These are phyloP conservation scores for Saccharomycopsis fibuligera DNA, from an alignment of 805 yeast genomes.

Conservation along the genomic window DNA sequence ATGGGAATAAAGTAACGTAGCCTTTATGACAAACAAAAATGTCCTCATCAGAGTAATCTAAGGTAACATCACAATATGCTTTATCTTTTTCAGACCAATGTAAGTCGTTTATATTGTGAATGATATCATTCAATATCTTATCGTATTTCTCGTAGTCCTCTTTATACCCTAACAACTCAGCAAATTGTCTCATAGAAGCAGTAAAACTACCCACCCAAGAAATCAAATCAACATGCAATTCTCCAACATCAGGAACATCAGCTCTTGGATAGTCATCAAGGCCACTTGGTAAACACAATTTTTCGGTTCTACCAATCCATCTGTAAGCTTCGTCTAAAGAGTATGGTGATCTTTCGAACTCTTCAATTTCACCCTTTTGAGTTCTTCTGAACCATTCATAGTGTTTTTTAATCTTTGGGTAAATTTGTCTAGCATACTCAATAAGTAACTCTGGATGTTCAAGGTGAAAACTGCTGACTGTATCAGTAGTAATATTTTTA, in stretches of 20 bases:
- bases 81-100: constrained; percentile 73
- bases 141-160: constrained; percentile 55
- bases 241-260: constrained; percentile 74
- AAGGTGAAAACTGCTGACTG: constrained; percentile 47
- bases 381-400: constrained; percentile 80
- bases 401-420: constrained; percentile 71
- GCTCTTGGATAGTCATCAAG: constrained; percentile 94
- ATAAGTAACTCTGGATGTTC: constrained; percentile 52
- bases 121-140: constrained; percentile 47
- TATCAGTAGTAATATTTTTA: constrained; percentile 21
- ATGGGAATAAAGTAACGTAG: constrained; percentile 81
- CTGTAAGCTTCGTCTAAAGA: constrained; percentile 57
- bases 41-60: constrained; percentile 66
- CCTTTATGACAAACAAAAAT: constrained; percentile 80
- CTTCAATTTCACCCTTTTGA: constrained; percentile 69
- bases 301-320: constrained; percentile 87
- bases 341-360: constrained; percentile 55
- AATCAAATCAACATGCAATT: constrained; percentile 80
- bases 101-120: constrained; percentile 57
- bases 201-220: constrained; percentile 96
- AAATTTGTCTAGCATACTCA: constrained; percentile 55
- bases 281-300: constrained; percentile 89
- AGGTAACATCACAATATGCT: constrained; percentile 77
- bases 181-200: constrained; percentile 67
- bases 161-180: constrained; percentile 49